These are phyloP conservation scores for Hypoxylon sp. DNA, from an alignment of 2,329 filamentous ascomycete genomes.

Conservation along the genomic window DNA sequence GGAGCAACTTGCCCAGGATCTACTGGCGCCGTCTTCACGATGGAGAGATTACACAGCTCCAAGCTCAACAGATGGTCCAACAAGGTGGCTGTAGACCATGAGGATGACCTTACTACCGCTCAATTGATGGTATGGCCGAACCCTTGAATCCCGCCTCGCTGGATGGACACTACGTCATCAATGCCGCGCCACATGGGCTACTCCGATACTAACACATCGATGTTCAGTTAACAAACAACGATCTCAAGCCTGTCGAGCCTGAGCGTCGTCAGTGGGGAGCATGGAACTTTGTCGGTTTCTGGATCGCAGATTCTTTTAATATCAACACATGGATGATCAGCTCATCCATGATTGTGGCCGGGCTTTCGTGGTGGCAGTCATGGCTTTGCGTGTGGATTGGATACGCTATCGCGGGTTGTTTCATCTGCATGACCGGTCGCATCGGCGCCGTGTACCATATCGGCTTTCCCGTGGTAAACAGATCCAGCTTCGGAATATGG, in stretches of 20 bases:
- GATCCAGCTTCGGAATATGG: slow-evolving; percentile 89
- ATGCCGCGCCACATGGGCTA: slow-evolving; percentile 9
- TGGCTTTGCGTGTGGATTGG: slow-evolving; percentile 91
- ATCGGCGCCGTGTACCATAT: slow-evolving; percentile 91
- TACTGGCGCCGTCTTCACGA: slow-evolving; percentile 33
- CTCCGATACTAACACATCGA: slow-evolving; percentile 36
- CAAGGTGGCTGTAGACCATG: slow-evolving; percentile 78
- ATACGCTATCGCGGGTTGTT: slow-evolving; percentile 80
- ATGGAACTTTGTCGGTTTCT: slow-evolving; percentile 91
- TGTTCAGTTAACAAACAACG: slow-evolving; percentile 78
- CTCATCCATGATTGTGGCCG: slow-evolving; percentile 80
- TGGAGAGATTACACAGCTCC: slow-evolving; percentile 52
- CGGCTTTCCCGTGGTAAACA: slow-evolving; percentile 83
- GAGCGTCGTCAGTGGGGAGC: slow-evolving; percentile 84
- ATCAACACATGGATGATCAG: slow-evolving; percentile 97
- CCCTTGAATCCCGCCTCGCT: slow-evolving; percentile 12
- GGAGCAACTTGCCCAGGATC: slow-evolving; percentile 6
- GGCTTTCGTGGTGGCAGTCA: slow-evolving; percentile 91
- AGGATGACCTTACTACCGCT: slow-evolving; percentile 79
- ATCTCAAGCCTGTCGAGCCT: slow-evolving; percentile 84
- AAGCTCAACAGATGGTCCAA: slow-evolving; percentile 59
- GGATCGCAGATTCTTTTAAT: slow-evolving; percentile 87
- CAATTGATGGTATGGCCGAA: slow-evolving; percentile 76
- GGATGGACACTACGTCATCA: not conserved
- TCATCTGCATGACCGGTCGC: slow-evolving; percentile 81